These are phyloP conservation scores for Lumnitzera littorea DNA, from an alignment of 345 rosid species.

Conservation along the genomic window DNA sequence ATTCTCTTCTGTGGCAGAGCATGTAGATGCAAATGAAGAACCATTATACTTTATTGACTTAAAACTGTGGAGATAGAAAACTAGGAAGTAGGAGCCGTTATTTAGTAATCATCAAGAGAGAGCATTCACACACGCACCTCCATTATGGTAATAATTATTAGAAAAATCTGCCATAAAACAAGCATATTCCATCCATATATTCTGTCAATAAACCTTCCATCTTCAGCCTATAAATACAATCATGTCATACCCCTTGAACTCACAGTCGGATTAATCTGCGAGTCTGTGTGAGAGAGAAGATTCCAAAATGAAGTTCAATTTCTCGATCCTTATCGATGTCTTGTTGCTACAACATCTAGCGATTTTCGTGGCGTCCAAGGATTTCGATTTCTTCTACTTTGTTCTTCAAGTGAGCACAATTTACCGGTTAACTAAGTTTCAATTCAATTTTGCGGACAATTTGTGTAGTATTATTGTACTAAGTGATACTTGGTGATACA, in stretches of 20 bases:
- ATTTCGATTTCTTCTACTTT: slow-evolving; percentile 94
- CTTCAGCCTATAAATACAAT: too few species aligned
- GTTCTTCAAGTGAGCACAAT: slow-evolving; percentile 60
- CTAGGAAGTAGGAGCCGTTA: too few species aligned
- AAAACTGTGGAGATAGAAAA: too few species aligned
- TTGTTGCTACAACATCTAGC: slow-evolving; percentile 22
- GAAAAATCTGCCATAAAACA: too few species aligned
- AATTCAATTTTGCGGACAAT: background rate
- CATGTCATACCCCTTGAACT: background rate
- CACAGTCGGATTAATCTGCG: background rate
- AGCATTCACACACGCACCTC: too few species aligned
- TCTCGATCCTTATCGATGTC: slow-evolving; percentile 18
- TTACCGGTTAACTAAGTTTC: background rate
- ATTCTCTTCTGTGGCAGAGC: too few species aligned
- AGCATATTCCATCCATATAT: too few species aligned
- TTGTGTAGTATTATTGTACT: background rate
- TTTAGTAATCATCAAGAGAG: too few species aligned
- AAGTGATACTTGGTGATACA: background rate
- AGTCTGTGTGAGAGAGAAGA: background rate
- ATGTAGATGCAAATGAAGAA: too few species aligned
- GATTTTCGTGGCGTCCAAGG: slow-evolving; percentile 40
- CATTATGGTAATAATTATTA: too few species aligned
- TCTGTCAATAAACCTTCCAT: too few species aligned
- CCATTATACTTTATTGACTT: too few species aligned
- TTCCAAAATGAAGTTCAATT: slow-evolving; percentile 20